phyloP scores from a whole-genome alignment of 805 yeast species.

The Candida cerambycidarum region DNA sequence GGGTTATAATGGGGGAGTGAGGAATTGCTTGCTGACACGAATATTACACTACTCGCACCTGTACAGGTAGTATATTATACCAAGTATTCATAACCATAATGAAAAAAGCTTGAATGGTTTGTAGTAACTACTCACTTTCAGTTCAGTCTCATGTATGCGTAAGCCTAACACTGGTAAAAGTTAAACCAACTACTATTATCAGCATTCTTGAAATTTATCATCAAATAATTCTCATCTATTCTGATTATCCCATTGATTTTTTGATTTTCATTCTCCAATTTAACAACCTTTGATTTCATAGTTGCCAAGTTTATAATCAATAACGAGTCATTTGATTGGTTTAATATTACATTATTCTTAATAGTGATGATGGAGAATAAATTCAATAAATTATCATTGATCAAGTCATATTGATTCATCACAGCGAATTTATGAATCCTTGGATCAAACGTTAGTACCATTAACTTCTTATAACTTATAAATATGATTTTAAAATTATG shows the following conservation, averaged over 20 bases:
- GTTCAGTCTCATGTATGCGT: too few relatives aligned
- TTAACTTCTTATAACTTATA: slow-evolving; percentile 12
- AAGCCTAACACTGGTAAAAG: too few relatives aligned
- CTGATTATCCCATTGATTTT: slow-evolving; percentile 15
- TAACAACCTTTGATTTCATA: slow-evolving; percentile 3
- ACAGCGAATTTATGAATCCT: slow-evolving; percentile 8
- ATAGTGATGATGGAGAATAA: slow-evolving; percentile 12
- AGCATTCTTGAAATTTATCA: slow-evolving; percentile 12
- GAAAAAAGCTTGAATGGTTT: too few relatives aligned
- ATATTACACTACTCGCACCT: too few relatives aligned
- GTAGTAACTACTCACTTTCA: too few relatives aligned
- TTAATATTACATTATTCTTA: slow-evolving; percentile 12
- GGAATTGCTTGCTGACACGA: too few relatives aligned
- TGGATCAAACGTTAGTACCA: slow-evolving; percentile 3
- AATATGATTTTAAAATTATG: slow-evolving; percentile 11
- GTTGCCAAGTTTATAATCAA: slow-evolving; percentile 13
- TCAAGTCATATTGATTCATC: slow-evolving; percentile 8
- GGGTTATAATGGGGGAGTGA: too few relatives aligned
- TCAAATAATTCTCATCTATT: slow-evolving; percentile 11
- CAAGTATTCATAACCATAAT: too few relatives aligned
- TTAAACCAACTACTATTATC: slow-evolving; percentile 14
- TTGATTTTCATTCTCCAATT: slow-evolving; percentile 10
- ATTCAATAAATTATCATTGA: slow-evolving; percentile 15
- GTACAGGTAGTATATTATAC: too few relatives aligned
- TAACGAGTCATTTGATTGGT: slow-evolving; percentile 13